Evolutionary conservation across 805 yeast genomes (phyloP).

Genomic region (Saccharomycopsis sp.): DNA sequence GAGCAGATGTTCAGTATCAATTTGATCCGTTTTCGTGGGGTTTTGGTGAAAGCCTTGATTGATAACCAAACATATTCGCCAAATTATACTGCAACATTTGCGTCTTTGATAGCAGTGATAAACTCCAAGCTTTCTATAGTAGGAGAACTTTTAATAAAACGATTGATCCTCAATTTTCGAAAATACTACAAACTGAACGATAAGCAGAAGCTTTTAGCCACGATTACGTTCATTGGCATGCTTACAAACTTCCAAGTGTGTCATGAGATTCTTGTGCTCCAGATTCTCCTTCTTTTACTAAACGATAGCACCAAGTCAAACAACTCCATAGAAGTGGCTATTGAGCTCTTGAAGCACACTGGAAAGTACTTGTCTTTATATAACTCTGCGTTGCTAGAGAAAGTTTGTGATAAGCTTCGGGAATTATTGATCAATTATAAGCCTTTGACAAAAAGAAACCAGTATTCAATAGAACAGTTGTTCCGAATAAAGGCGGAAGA

Average conservation of each 20-base stretch:
- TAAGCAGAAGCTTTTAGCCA: conserved; percentile 36
- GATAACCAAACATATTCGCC: conserved; percentile 41
- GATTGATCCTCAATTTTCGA: conserved; percentile 55
- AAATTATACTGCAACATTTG: conserved; percentile 42
- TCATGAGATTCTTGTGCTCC: conserved; percentile 47
- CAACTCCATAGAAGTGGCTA: conserved; percentile 50
- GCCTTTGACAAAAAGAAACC: conserved; percentile 35
- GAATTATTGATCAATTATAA: conserved; percentile 33
- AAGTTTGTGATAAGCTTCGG: conserved; percentile 55
- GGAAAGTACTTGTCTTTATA: conserved; percentile 49
- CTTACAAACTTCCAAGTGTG: conserved; percentile 57
- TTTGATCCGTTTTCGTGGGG: conserved; percentile 53
- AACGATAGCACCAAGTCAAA: conserved; percentile 40
- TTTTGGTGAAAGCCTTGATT: conserved; percentile 53
- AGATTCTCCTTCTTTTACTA: conserved; percentile 43
- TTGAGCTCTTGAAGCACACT: conserved; percentile 40
- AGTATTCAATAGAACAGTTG: conserved; percentile 42
- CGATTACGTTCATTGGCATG: conserved; percentile 49
- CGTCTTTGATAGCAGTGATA: conserved; percentile 51
- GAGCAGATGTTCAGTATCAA: conserved; percentile 50
- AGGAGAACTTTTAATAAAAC: conserved; percentile 49
- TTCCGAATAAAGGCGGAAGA: conserved; percentile 43
- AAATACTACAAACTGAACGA: conserved; percentile 44
- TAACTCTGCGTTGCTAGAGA: conserved; percentile 30
- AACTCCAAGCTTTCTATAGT: conserved; percentile 64